Evolutionary conservation across 2,329 filamentous ascomycete genomes (phyloP), one percentile per base, ranked within the genome.

Genomic region (Aspergillus sp.): DNA sequence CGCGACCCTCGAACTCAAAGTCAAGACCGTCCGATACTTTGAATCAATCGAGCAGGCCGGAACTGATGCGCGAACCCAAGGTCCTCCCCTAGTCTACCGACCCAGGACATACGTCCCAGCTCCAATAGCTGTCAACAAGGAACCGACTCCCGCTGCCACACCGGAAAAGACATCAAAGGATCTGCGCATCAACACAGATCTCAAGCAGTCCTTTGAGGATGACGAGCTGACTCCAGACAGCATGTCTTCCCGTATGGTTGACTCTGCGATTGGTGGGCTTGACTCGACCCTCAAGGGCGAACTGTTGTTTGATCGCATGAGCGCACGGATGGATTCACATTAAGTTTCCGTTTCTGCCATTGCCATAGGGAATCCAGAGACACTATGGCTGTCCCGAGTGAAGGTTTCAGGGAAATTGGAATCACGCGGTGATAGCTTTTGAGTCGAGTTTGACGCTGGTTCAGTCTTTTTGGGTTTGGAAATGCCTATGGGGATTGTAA

Each of bases 21-120:
- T 91, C 64, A 91, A 91, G 81, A 91, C 89, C 0, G 89, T 91
- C 70, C 85, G 84, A 80, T 91, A 91, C 74, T 91, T 91, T 76
- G 90, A 90, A 78, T 87, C 85, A 64, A 90, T 91, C 69, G 88
- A 91, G 75, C 83, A 87, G 70, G 83, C 89, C 2, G 87, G 87
- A 48, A 81, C 78, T 6, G 78, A 79, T 67, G 78, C 74, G 8
- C 75, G 76, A 34, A 80, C 76, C 8, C 79, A 80, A 61, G 78
- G 78, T 1, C 78, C 78, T 13, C 73, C 77, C 11, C 69, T 80
- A n/a, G 76, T 79, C 47, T 78, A 79, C 62, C 74, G 74, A 19
- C 74, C 74, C 17, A 72, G 70, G 34, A 75, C 74, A 11, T 77
- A 78, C 43, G 71, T 73, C 9, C 74, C 76, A 9, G 72, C 70